Conservation (phyloP, 2,329 filamentous ascomycete genomes). For the Berkeleyomyces basicola region DNA sequence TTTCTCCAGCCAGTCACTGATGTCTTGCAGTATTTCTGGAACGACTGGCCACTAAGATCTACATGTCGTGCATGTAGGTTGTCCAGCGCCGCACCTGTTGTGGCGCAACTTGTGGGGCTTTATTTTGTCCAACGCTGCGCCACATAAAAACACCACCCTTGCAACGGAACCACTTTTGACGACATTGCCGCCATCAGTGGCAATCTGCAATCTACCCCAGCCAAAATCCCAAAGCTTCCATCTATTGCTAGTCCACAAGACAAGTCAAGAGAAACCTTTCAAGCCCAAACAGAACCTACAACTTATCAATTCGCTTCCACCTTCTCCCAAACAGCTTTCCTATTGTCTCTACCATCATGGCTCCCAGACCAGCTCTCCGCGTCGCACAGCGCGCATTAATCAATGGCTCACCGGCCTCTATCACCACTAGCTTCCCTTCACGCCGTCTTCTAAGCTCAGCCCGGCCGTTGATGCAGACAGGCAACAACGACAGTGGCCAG, state of each 20-base stretch:
- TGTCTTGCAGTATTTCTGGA: background rate
- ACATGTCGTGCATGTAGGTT: background rate
- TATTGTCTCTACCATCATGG: background rate
- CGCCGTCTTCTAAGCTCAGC: constrained; percentile 12
- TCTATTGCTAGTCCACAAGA: background rate
- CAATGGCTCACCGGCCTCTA: background rate
- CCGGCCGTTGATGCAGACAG: constrained; percentile 11
- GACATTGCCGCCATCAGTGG: background rate
- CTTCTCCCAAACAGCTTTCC: too few relatives aligned
- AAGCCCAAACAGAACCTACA: background rate
- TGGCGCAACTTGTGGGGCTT: background rate
- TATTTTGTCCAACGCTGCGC: background rate
- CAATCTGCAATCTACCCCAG: background rate
- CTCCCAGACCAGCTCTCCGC: constrained; percentile 7
- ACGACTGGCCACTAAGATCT: background rate
- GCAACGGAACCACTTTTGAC: background rate
- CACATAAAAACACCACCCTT: background rate
- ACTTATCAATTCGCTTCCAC: too few relatives aligned
- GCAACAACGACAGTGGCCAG: constrained; percentile 10
- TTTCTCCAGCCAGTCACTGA: too few relatives aligned
- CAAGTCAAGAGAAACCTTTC: background rate
- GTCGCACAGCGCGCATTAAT: constrained; percentile 7
- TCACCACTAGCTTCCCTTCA: constrained; percentile 7
- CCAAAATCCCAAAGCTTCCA: background rate
- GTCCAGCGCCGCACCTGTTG: background rate